phyloP scores from a whole-genome alignment of 2,329 filamentous ascomycete species.

The Ascomycota sp. region DNA sequence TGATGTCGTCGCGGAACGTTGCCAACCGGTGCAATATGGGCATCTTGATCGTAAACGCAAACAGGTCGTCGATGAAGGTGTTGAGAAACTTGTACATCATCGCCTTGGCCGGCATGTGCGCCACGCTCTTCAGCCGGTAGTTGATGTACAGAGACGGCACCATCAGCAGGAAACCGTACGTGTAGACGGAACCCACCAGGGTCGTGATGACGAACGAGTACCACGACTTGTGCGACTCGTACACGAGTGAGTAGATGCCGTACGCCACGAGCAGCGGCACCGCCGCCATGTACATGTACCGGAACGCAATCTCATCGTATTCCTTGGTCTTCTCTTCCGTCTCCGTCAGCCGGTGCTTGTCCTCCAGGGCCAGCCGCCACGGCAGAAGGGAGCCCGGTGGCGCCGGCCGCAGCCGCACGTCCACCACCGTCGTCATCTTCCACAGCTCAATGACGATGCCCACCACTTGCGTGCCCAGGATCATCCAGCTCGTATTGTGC shows the following conservation, averaged over 20 bases:
- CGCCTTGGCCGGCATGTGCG: constrained; percentile 89
- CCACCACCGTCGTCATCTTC: constrained; percentile 92
- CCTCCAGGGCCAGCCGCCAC: constrained; percentile 69
- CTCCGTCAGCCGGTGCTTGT: constrained; percentile 89
- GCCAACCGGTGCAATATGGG: constrained; percentile 80
- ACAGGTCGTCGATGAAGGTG: constrained; percentile 96
- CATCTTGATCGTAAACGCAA: constrained; percentile 99
- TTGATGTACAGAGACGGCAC: constrained; percentile 95
- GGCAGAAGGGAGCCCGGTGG: constrained; percentile 51
- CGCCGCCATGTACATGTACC: constrained; percentile 85
- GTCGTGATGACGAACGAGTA: constrained; percentile 92
- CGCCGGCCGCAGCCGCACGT: constrained; percentile 60
- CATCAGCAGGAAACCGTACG: constrained; percentile 99
- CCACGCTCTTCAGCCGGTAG: constrained; percentile 86
- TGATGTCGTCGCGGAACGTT: constrained; percentile 84
- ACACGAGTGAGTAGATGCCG: constrained; percentile 74
- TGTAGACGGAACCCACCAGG: constrained; percentile 87
- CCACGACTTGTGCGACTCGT: constrained; percentile 94
- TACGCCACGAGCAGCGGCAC: constrained; percentile 78
- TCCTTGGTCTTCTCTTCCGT: constrained; percentile 97
- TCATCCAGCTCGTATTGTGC: constrained; percentile 98
- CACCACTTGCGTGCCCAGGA: constrained; percentile 77
- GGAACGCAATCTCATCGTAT: constrained; percentile 95
- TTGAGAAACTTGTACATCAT: constrained; percentile 98
- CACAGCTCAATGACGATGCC: constrained; percentile 54